phyloP scores from a whole-genome alignment of 805 yeast species.

The Candida chauliodis region DNA sequence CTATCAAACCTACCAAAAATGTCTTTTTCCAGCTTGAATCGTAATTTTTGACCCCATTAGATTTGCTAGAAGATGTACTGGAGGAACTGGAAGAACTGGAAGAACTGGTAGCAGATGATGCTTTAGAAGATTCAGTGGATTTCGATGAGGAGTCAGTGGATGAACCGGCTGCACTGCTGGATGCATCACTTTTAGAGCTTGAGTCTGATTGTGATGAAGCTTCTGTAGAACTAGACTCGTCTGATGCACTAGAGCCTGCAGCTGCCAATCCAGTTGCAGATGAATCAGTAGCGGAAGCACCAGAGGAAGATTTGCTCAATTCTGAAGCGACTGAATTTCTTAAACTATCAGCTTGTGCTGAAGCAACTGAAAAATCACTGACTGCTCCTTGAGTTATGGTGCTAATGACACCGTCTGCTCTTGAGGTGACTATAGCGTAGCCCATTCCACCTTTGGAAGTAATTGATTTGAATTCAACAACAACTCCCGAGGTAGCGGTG shows the following conservation, averaged over 20 bases:
- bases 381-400: conserved; percentile 7
- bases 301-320: background rate
- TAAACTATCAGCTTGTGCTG: conserved; percentile 2
- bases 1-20: conserved; percentile 2
- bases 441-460: conserved; percentile 7
- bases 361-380: conserved; percentile 3
- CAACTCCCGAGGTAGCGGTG: conserved; percentile 5
- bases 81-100: background rate
- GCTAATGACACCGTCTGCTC: conserved; percentile 4
- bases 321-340: conserved; percentile 2
- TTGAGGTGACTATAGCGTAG: conserved; percentile 2
- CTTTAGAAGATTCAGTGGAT: background rate
- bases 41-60: background rate
- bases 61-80: background rate
- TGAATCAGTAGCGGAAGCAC: background rate
- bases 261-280: background rate
- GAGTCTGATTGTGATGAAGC: background rate
- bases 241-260: background rate
- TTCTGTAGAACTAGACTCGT: background rate
- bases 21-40: conserved; percentile 3
- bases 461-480: conserved; percentile 4
- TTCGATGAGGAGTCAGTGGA: background rate
- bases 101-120: background rate
- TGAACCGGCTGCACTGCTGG: background rate
- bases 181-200: background rate